Evolutionary conservation across 169 alveolate genomes (phyloP), one percentile per base, ranked within the genome.

Genomic region (Prorocentrum cordatum): DNA sequence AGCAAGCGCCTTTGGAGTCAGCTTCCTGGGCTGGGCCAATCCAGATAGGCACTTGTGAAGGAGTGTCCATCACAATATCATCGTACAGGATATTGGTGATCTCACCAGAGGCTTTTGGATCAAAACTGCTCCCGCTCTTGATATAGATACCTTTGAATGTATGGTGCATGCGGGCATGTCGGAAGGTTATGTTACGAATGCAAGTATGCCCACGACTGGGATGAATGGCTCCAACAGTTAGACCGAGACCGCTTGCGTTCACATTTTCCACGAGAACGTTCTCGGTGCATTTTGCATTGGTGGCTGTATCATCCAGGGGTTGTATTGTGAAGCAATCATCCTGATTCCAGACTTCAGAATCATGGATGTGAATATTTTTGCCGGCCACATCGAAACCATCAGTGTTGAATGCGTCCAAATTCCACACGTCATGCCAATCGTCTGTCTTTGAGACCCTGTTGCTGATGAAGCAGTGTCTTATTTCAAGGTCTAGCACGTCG

Each of bases 341-440:
- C 29, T 77, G 87, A 31, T 77, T 77, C 87, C 87, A 77, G 36
- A 77, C 87, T 6, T 36, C 20, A 45, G 75, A 33, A 36, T 77
- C 64, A 45, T 77, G 87, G 73, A 77, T 77, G 87, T 77, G 33
- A 32, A 77, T 77, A 62, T 77, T 73, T 18, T 32, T 27, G 42
- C 87, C 87, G 1, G 87, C 33, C 26, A 77, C 87, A 77, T 77
- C 87, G 22, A 75, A 75, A 29, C 87, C 87, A n/a, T 77, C 87
- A 3, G 87, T 77, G 73, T 77, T 77, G 87, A 77, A 59, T 61
- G 87, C 87, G 24, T 59, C 87, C 61, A 77, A 20, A 24, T 77
- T 77, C 27, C 73, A 72, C 12, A 77, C 45, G 62, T 77, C 64
- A 18, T 77, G 87, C n/a, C n/a, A n/a, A n/a, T 77, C 59, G 2